Conservation (phyloP, 163 green algal genomes). For the Volvox carteri region DNA sequence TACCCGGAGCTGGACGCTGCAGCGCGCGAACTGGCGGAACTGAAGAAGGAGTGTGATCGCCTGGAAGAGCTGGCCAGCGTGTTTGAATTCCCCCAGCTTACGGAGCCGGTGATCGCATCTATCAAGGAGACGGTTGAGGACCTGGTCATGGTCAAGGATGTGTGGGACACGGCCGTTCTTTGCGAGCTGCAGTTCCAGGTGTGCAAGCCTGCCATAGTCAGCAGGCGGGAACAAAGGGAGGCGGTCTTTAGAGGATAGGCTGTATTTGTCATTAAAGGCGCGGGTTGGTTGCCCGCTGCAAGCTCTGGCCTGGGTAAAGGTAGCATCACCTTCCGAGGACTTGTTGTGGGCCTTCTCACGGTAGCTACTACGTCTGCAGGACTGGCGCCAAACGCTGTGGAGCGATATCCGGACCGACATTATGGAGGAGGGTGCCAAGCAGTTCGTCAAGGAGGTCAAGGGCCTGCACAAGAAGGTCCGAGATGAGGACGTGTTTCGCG, state of each 20-base stretch:
- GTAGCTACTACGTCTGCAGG: too few species aligned
- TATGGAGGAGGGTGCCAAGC: slow-evolving; percentile 91
- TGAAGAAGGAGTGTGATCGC: slow-evolving; percentile 68
- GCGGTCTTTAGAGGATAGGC: too few species aligned
- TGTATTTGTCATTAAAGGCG: too few species aligned
- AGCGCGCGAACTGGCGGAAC: slow-evolving; percentile 72
- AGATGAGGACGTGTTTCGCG: slow-evolving; percentile 84
- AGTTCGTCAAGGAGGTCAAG: slow-evolving; percentile 87
- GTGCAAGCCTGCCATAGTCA: not conserved
- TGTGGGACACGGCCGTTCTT: slow-evolving; percentile 81
- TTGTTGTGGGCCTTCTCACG: too few species aligned
- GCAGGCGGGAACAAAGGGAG: too few species aligned
- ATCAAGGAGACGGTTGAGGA: slow-evolving; percentile 74
- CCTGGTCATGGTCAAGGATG: slow-evolving; percentile 83
- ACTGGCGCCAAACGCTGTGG: slow-evolving; percentile 85
- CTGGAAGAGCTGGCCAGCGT: slow-evolving; percentile 79
- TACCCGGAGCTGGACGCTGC: slow-evolving; percentile 79
- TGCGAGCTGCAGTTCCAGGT: slow-evolving; percentile 81
- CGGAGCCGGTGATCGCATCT: slow-evolving; percentile 56
- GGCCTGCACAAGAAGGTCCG: slow-evolving; percentile 74
- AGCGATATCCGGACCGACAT: slow-evolving; percentile 82
- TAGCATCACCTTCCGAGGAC: too few species aligned
- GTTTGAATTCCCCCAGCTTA: slow-evolving; percentile 82
- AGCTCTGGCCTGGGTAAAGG: too few species aligned
- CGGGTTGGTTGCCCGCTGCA: too few species aligned